Conservation (phyloP, 2,329 filamentous ascomycete genomes). For the Fusarium chuoi region DNA sequence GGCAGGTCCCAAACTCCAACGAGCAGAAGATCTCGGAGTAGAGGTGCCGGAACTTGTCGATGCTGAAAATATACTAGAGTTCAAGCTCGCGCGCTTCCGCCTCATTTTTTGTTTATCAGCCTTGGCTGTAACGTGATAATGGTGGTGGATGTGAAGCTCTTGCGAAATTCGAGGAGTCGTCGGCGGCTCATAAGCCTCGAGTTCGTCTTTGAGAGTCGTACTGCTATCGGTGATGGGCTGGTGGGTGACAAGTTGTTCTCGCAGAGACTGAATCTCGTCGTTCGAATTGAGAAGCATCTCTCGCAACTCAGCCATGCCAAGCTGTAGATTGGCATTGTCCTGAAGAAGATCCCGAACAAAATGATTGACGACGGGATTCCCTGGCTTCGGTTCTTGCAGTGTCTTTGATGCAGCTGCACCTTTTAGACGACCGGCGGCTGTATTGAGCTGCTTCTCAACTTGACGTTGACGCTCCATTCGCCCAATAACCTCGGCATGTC, state of each 20-base stretch:
- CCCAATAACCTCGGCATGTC: conserved; percentile 81
- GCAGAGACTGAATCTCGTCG: conserved; percentile 87
- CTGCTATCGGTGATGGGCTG: conserved; percentile 68
- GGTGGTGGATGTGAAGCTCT: conserved; percentile 92
- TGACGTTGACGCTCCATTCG: conserved; percentile 86
- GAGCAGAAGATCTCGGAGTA: conserved; percentile 53
- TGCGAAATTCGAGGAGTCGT: conserved; percentile 60
- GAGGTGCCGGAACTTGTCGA: conserved; percentile 53
- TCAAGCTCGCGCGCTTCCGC: conserved; percentile 76
- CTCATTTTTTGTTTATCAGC: conserved; percentile 71
- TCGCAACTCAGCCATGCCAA: conserved; percentile 89
- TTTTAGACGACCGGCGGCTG: conserved; percentile 82
- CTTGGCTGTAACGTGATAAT: conserved; percentile 80
- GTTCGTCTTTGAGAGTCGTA: conserved; percentile 76
- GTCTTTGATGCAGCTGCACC: conserved; percentile 79
- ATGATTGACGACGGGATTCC: conserved; percentile 83
- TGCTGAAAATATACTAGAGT: conserved; percentile 70
- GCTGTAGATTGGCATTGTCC: conserved; percentile 93
- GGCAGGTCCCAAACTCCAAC: conserved; percentile 53
- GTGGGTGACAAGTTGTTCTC: conserved; percentile 83
- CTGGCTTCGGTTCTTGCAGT: conserved; percentile 66
- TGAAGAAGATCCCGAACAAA: conserved; percentile 96
- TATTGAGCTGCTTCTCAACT: conserved; percentile 84
- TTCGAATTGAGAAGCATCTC: conserved; percentile 93
- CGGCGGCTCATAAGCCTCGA: conserved; percentile 61